Base-by-base conservation (phyloP, 768 basidiomycete species). In the Scleroderma citrinum region DNA sequence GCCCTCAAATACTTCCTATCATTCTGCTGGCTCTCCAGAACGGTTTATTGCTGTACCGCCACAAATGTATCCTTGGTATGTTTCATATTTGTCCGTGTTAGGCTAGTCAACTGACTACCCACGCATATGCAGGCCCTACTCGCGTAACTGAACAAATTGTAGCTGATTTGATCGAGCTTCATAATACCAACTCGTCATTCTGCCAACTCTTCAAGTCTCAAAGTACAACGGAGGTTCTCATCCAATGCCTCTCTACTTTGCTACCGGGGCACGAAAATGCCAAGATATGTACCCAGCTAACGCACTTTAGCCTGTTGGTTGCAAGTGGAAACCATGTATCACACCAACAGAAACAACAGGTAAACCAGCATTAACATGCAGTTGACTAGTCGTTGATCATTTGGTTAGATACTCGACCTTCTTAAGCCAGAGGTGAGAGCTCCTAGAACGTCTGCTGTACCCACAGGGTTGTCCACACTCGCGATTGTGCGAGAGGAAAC, bases 121-220 rank as follows among this genome's bases (percentile, higher is more conserved):
- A 21, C 34, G 37, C 38, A 38, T 23, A 7, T 21, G 7, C 35
- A 67, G 66, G 60, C 37, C 60, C 62, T 1, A 47, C 66, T 44
- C 49, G 49, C 20, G 49, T 56, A 17, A 42, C 56, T 4, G 55
- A 64, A 5, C 54, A 45, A 19, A 59, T 92, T 14, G 63, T 87
- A 1, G 85, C 84, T 60, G 80, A 85, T 46, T 63, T 92, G 43
- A 80, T 90, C 53, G 74, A 77, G 29, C 69, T 89, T 29, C 87
- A 92, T 53, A 72, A 78, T 1, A 76, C 81, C 0, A 81, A 76
- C 52, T 59, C 75, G 0, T 77, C 80, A 0, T 91, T 92, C 66
- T 80, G 86, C 12, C 76, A 83, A 48, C 62, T 85, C 1, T 91
- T 92, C 68, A 80, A 75, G 55, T 87, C 84, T 1, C 83, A 85